Conservation (phyloP, 768 basidiomycete genomes). For the Mycena capillaripes region DNA sequence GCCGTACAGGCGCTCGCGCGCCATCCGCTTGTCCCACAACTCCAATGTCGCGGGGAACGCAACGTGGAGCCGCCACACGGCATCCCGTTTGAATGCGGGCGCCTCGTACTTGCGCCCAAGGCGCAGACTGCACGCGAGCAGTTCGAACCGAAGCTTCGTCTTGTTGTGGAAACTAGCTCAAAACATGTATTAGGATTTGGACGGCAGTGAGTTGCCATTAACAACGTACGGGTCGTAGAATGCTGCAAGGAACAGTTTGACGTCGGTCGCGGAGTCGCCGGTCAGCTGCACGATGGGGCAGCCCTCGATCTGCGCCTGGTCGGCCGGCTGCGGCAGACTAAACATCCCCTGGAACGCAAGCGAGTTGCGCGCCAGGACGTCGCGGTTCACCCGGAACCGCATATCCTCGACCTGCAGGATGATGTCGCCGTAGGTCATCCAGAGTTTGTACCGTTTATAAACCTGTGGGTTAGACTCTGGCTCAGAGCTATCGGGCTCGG, state of each 20-base stretch:
- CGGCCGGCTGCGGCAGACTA: neutral
- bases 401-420: conserved; percentile 10
- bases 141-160: neutral
- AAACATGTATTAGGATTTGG: neutral
- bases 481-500: neutral
- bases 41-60: neutral
- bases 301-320: neutral
- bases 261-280: neutral
- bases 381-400: conserved; percentile 19
- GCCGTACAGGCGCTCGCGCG: neutral
- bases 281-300: neutral
- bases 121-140: neutral
- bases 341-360: conserved; percentile 2
- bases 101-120: conserved; percentile 22
- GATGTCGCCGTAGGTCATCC: conserved; percentile 25
- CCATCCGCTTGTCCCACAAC: neutral
- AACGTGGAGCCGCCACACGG: neutral
- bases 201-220: too few relatives aligned
- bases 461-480: neutral
- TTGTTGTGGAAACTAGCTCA: neutral
- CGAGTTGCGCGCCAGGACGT: neutral
- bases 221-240: conserved; percentile 7
- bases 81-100: neutral
- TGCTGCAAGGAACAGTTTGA: neutral
- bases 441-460: conserved; percentile 14